Base-by-base conservation (phyloP, 371 early-diverging fungal genomes). In the Basidiobolus meristosporus region DNA sequence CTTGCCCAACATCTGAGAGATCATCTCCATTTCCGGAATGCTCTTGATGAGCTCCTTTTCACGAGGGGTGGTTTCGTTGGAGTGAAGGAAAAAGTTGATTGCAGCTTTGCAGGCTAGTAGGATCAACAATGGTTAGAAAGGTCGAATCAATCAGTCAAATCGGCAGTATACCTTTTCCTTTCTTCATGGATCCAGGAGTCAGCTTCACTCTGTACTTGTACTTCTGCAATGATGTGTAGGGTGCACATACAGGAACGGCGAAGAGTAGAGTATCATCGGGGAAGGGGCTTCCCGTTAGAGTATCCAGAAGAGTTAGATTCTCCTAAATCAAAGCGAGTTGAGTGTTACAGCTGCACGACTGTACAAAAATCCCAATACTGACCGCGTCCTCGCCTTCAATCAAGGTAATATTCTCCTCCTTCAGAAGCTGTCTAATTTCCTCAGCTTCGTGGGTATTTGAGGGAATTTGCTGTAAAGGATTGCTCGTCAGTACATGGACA, bases 191-290 rank as follows among this genome's bases (percentile, higher is more conserved):
- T n/a, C 99, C 99, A 2, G 98, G 99, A 0, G 78, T 64, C 32
- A 99, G 59, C 56, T 97, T 96, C 19, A 91, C 84, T 57, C 84
- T 89, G 62, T 87, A 99, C 59, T 90, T 92, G 71, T 80, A 93
- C 40, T 77, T 73, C 18, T 78, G 73, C 12, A 99, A 57, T 0
- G 86, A 67, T 3, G 58, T 50, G 57, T 90, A 99, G 0, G 99
- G 99, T 2, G 95, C 99, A 51, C 90, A 86, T 1, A 98, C 84
- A 0, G 98, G 90, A 15, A 99, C 64, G n/a, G 90, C 89, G 58
- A 73, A 82, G 39, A 74, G 67, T 12, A 93, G 46, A 28, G 70
- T 73, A 57, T 97, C 95, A n/a, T 74, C 73, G 0, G 72, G 62
- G 32, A 70, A 45, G 3, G 89, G 92, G 26, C 65, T 59, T 2